Base-by-base conservation (phyloP, 306 rosid genomes). In the Alnus rubra region DNA sequence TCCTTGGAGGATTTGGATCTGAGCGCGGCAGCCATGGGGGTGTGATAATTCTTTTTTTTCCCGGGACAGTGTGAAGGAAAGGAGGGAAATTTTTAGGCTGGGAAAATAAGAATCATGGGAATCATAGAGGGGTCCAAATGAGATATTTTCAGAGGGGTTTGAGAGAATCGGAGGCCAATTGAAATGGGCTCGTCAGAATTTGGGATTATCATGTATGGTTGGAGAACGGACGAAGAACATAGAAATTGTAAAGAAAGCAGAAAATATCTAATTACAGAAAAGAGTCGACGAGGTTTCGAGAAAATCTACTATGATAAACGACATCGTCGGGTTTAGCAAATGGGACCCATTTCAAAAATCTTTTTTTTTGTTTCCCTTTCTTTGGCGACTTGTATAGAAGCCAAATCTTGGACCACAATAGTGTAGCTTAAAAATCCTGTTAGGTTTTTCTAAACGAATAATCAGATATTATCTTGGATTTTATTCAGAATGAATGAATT, bases 1-100 rank as follows among this genome's bases (percentile, higher is more conserved):
- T 88, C 92, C 71, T 78, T 88, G 81, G 82, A 77, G 78, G 89
- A 79, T 67, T 90, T 96, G 18, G 93, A 88, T 87, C 99, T 85
- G 84, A 96, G 87, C 15, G 89, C 92, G 1, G 96, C 91, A 48
- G 95, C 95, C 91, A 88, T 84, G 80, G 7, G 37, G 13, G 62
- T 9, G 8, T 19, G 71, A 49, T 47, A 60, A 13, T 16, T 18
- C 65, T 42, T 3, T 37, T 23, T 37, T 39, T 13, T 16, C 51
- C 64, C 19, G 18, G 86, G 60, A 19, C 68, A 73, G 37, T 9
- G 33, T 9, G 33, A 51, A 15, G 53, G 81, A 78, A 52, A 60
- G 51, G 12, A 5, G 56, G 56, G 82, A 10, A 18, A 50, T 45
- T 1, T 42, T 68, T 23, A 18, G 69, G 80, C 69, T 52, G 9